Base-by-base conservation (phyloP, 73 alveolate genomes). In the Blepharisma stoltei region DNA sequence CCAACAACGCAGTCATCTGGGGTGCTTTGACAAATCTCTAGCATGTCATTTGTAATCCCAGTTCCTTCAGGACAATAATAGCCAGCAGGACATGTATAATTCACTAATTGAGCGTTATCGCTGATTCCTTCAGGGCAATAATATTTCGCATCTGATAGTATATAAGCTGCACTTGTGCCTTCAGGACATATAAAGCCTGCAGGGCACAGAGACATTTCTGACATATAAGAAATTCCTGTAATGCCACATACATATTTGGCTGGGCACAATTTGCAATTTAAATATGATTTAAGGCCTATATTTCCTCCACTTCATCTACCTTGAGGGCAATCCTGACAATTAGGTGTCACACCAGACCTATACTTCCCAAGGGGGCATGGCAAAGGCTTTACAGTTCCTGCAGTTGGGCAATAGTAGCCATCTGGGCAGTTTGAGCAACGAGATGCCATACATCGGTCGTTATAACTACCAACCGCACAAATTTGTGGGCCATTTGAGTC, bases 271-370 rank as follows among this genome's bases (percentile, higher is more conserved):
- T 25, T n/a, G 47, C 73, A 60, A 25, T 60, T 38, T 25, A 14
- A n/a, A 14, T 60, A 14, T 20, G n/a, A 14, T 25, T 14, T 25
- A 1, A 60, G 46, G 2, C 73, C 73, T 0, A 60, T 9, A 2
- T 60, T 60, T 25, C 73, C 73, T 14, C 18, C 73, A 14, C 49
- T 9, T 38, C 73, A 60, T 18, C 46, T 60, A 9, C 73, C 73
- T 14, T 14, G 46, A 60, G 49, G 38, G 5, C 73, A 60, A 20
- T n/a, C 48, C 23, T 60, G 48, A 5, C 73, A 60, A 9, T 60
- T n/a, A 9, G 23, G 18, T 14, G 46, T 25, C 2, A 60, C 14
- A 0, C 73, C 73, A 20, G 48, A 18, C 23, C 73, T 60, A 60
- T 18, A 60, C 2, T n/a, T 60, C 4, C 73, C 73, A 18, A 20